These are phyloP conservation scores for Kwoniella dendrophila DNA, from an alignment of 768 basidiomycete species.

Conservation along the genomic window DNA sequence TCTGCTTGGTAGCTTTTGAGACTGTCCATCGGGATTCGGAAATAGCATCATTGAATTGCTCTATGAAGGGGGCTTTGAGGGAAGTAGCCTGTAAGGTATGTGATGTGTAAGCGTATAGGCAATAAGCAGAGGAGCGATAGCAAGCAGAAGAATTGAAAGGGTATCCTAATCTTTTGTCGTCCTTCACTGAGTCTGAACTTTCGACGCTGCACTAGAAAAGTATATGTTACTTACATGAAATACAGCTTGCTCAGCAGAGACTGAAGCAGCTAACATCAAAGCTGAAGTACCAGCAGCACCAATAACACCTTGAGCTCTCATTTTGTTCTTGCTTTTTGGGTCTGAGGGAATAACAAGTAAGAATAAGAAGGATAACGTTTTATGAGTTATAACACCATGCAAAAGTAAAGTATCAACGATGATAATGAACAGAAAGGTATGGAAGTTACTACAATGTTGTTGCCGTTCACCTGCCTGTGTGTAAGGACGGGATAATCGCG, in stretches of 20 bases:
- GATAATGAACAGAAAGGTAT: constrained; percentile 14
- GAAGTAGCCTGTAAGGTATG: constrained; percentile 67
- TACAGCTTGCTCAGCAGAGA: constrained; percentile 35
- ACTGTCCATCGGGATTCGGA: constrained; percentile 83
- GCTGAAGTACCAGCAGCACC: constrained; percentile 44
- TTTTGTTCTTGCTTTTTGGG: constrained; percentile 11
- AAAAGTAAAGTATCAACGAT: background rate
- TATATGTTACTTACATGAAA: constrained; percentile 50
- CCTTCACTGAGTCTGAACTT: too few relatives aligned
- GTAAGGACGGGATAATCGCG: constrained; percentile 15
- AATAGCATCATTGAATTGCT: constrained; percentile 95
- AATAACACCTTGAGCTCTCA: constrained; percentile 45
- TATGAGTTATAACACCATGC: background rate
- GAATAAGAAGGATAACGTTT: background rate
- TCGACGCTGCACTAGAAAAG: too few relatives aligned
- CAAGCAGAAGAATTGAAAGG: too few relatives aligned
- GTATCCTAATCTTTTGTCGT: too few relatives aligned
- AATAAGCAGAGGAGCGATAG: background rate
- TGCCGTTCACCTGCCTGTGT: too few relatives aligned
- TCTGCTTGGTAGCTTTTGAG: constrained; percentile 97
- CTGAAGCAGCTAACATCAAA: constrained; percentile 36
- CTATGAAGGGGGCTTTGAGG: constrained; percentile 86
- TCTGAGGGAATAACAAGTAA: background rate
- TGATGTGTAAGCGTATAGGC: background rate
- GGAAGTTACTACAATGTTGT: constrained; percentile 5